Evolutionary conservation across 305 asterid species (phyloP).

Genomic region (Solanum hybrid): DNA sequence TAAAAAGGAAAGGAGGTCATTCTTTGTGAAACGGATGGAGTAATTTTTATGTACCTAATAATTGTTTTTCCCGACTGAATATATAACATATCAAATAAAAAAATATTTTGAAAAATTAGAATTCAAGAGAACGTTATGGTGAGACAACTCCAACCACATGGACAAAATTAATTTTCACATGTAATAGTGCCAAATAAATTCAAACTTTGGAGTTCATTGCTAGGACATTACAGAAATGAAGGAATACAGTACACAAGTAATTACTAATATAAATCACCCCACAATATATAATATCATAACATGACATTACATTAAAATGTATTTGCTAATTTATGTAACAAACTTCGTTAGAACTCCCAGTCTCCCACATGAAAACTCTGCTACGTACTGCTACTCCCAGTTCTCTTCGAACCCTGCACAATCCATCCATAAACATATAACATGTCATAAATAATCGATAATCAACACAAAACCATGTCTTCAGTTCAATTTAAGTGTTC

Average conservation of each 20-base stretch:
- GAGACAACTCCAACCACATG: not conserved
- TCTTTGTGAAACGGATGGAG: too few species aligned
- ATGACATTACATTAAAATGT: not conserved
- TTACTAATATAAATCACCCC: not conserved
- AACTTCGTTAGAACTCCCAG: not conserved
- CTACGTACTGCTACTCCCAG: not conserved
- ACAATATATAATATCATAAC: not conserved
- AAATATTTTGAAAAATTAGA: too few species aligned
- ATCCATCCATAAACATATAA: not conserved
- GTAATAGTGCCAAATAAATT: not conserved
- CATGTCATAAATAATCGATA: not conserved
- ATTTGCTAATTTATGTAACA: not conserved
- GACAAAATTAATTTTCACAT: not conserved
- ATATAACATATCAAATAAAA: not conserved
- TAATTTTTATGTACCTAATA: not conserved
- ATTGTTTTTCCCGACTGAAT: too few species aligned
- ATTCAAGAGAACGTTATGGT: not conserved
- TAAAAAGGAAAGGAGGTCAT: too few species aligned
- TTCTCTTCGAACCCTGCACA: not conserved
- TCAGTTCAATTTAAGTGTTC: not conserved
- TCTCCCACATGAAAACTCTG: not conserved
- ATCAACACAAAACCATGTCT: not conserved
- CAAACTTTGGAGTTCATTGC: not conserved
- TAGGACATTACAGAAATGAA: not conserved
- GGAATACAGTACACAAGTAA: not conserved